Evolutionary conservation across 352 stramenopile genomes (phyloP).

Genomic region (Pythium monospermum): DNA sequence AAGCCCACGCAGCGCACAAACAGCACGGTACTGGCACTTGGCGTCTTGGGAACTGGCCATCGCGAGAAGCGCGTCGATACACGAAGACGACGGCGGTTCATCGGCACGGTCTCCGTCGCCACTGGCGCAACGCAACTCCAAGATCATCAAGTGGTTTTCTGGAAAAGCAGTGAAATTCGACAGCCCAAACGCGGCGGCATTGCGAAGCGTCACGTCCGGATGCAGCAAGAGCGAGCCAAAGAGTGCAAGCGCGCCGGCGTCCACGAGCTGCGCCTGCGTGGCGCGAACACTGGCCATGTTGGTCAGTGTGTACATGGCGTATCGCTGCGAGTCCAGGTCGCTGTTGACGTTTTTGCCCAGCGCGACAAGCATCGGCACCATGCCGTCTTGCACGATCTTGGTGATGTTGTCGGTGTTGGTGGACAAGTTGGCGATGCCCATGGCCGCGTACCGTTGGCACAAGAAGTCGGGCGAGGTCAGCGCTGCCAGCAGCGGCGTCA

Average conservation of each 20-base stretch:
- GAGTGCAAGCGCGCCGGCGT: constrained; percentile 65
- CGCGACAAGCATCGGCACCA: constrained; percentile 83
- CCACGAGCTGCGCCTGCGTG: constrained; percentile 82
- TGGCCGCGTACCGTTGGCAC: constrained; percentile 91
- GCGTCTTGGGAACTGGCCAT: constrained; percentile 55
- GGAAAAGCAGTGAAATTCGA: constrained; percentile 93
- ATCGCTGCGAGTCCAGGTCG: constrained; percentile 91
- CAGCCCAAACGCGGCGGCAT: constrained; percentile 88
- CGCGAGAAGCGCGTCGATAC: constrained; percentile 52
- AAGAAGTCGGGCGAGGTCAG: constrained; percentile 90
- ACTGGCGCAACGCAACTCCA: constrained; percentile 33
- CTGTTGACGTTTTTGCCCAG: constrained; percentile 81
- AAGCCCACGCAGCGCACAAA: constrained; percentile 90
- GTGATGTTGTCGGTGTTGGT: constrained; percentile 88
- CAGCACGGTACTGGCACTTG: constrained; percentile 87
- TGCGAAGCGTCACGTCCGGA: constrained; percentile 81
- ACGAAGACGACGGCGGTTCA: constrained; percentile 9
- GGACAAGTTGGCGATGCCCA: constrained; percentile 95
- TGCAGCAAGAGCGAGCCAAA: constrained; percentile 70
- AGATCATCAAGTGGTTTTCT: constrained; percentile 86
- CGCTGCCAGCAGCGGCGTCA: constrained; percentile 86
- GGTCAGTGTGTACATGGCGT: constrained; percentile 91
- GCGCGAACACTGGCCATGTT: constrained; percentile 88
- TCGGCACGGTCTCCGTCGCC: constrained; percentile 1
- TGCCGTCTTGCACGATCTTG: constrained; percentile 89